A percentile compares a stretch with the other conserved stretches of the same genome.
These are phyloP conservation scores for Lasiosphaeris hirsuta DNA, from an alignment of 495 filamentous ascomycete species.

Conservation along the genomic window DNA sequence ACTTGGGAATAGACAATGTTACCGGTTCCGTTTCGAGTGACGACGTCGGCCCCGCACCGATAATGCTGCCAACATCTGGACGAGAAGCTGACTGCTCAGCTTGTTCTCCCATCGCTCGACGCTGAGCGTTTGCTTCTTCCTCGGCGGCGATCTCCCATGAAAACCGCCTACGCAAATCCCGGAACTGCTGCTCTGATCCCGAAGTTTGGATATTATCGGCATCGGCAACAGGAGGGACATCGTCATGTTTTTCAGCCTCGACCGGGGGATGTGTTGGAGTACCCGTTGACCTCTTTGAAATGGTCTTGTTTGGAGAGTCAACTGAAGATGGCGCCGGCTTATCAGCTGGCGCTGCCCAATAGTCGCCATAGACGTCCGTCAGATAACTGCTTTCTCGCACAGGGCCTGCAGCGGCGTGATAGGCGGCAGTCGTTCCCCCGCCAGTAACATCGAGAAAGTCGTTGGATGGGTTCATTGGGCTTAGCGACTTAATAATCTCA, in stretches of 20 bases:
- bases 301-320: not conserved
- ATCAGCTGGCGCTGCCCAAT: conserved; percentile 34
- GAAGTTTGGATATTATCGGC: not conserved
- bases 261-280: not conserved
- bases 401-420: conserved; percentile 23
- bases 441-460: conserved; percentile 9
- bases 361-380: conserved; percentile 44
- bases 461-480: conserved; percentile 34
- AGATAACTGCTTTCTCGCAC: conserved; percentile 45
- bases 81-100: conserved; percentile 13
- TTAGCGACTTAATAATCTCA: conserved; percentile 79
- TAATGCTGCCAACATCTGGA: conserved; percentile 5
- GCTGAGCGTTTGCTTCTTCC: not conserved
- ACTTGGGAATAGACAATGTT: not conserved
- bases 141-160: conserved; percentile 47
- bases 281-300: no score
- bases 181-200: not conserved
- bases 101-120: not conserved
- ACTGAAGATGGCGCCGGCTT: conserved; percentile 10
- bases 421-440: conserved; percentile 11
- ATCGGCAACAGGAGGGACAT: not conserved
- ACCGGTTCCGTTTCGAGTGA: not conserved
- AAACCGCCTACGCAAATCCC: conserved; percentile 37
- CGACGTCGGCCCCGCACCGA: not conserved
- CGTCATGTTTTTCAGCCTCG: not conserved